Evolutionary conservation across 805 yeast species (phyloP).

Genomic region (Starmera caribaea): DNA sequence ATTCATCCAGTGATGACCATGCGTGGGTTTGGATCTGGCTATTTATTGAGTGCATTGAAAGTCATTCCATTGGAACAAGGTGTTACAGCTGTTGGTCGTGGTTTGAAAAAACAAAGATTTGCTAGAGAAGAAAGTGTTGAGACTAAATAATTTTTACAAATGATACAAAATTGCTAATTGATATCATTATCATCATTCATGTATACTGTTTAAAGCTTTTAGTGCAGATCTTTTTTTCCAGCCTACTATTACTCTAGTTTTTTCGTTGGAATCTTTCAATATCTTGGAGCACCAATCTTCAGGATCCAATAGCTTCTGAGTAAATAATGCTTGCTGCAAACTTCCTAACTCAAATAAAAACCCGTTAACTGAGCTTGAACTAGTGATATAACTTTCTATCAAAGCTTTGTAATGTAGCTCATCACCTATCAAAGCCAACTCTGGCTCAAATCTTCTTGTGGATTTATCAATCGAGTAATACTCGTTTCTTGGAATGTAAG

Average conservation of each 20-base stretch:
- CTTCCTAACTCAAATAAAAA: slow-evolving; percentile 78
- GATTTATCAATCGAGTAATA: slow-evolving; percentile 34
- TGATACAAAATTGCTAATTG: slow-evolving; percentile 4
- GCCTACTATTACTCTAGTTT: slow-evolving; percentile 55
- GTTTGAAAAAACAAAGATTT: slow-evolving; percentile 23
- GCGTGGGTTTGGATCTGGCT: slow-evolving; percentile 82
- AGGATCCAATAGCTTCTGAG: slow-evolving; percentile 15
- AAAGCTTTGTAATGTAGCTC: slow-evolving; percentile 59
- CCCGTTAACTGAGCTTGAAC: slow-evolving; percentile 31
- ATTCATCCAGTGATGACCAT: slow-evolving; percentile 93
- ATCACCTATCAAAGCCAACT: slow-evolving; percentile 70
- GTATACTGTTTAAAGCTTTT: neutral
- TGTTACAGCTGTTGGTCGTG: slow-evolving; percentile 62
- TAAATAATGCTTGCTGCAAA: slow-evolving; percentile 39
- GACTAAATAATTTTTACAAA: neutral
- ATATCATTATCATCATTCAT: slow-evolving; percentile 1
- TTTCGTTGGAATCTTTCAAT: slow-evolving; percentile 39
- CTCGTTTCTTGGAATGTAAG: slow-evolving; percentile 56
- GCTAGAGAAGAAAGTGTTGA: slow-evolving; percentile 3
- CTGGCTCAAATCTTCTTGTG: slow-evolving; percentile 68
- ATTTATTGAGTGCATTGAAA: slow-evolving; percentile 63
- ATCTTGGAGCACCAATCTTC: slow-evolving; percentile 41
- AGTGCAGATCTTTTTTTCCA: slow-evolving; percentile 28
- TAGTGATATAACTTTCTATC: slow-evolving; percentile 31
- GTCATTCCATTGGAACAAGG: slow-evolving; percentile 64